These are phyloP conservation scores for Mikania micrantha DNA, from an alignment of 129 eudicot genomes.

Conservation along the genomic window DNA sequence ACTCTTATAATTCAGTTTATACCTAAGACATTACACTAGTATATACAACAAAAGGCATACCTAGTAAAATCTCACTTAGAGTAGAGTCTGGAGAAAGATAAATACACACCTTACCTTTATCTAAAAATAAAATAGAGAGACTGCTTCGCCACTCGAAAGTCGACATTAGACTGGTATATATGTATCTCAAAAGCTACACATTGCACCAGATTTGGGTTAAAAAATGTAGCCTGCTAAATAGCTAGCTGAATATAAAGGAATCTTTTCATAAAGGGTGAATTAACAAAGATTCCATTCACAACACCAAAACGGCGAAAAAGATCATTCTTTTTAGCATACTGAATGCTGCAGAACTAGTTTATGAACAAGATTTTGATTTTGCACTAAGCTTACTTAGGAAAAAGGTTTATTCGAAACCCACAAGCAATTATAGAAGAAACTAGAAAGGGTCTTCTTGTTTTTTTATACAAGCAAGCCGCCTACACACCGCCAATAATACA, in stretches of 20 bases:
- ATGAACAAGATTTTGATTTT: constrained; percentile 26
- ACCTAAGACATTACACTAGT: too few relatives aligned
- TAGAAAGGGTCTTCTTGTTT: background rate
- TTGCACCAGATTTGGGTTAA: background rate
- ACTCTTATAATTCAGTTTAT: too few relatives aligned
- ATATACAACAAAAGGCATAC: too few relatives aligned
- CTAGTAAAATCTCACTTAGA: too few relatives aligned
- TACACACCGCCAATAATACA: constrained; percentile 14
- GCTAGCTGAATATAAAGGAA: background rate
- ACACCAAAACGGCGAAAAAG: constrained; percentile 7
- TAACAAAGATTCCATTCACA: constrained; percentile 18
- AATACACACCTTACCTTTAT: too few relatives aligned
- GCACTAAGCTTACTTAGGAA: constrained; percentile 8
- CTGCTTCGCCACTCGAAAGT: too few relatives aligned
- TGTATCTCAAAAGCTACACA: background rate
- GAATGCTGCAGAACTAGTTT: constrained; percentile 11
- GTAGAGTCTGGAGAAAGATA: too few relatives aligned
- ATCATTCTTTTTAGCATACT: constrained; percentile 9
- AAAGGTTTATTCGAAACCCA: constrained; percentile 17
- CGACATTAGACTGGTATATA: too few relatives aligned
- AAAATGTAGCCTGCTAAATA: background rate
- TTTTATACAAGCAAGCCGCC: constrained; percentile 6
- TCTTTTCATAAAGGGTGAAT: background rate
- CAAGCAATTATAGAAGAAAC: background rate
- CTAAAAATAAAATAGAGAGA: too few relatives aligned